Percentiles rank a stretch among this genome's conserved stretches.
These are phyloP conservation scores for Beta corolliflora DNA, from an alignment of 179 eudicot genomes.

Conservation along the genomic window DNA sequence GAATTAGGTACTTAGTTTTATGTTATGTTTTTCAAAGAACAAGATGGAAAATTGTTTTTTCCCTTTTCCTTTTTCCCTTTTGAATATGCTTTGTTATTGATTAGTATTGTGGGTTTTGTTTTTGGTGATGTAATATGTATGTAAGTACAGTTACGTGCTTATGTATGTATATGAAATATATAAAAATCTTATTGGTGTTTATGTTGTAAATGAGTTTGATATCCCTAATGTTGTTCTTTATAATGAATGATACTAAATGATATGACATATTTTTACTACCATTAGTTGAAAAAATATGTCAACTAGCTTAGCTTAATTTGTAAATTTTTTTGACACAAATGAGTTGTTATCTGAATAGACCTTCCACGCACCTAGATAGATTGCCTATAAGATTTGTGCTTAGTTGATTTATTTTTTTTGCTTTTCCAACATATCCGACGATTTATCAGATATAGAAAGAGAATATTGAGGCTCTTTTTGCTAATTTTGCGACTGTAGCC, in stretches of 20 bases:
- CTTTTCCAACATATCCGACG: too few species aligned
- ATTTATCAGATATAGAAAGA: too few species aligned
- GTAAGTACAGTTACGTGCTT: constrained; percentile 14
- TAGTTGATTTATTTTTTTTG: too few species aligned
- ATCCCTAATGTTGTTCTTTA: not conserved
- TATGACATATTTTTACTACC: too few species aligned
- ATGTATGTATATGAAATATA: not conserved
- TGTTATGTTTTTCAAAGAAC: not conserved
- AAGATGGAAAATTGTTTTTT: not conserved
- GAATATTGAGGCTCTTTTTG: too few species aligned
- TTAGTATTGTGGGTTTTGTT: not conserved
- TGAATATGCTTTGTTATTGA: not conserved
- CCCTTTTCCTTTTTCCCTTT: not conserved
- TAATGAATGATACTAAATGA: not conserved
- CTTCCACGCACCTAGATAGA: too few species aligned
- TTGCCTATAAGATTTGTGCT: too few species aligned
- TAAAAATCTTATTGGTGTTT: not conserved
- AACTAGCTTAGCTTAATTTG: too few species aligned
- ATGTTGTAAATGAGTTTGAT: constrained; percentile 9
- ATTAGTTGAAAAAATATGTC: too few species aligned
- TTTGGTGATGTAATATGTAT: not conserved
- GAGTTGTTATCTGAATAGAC: too few species aligned
- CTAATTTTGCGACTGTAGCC: too few species aligned
- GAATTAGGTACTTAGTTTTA: not conserved
- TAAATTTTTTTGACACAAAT: too few species aligned